Base-by-base conservation (phyloP, 768 basidiomycete genomes). In the Butyriboletus loyo region DNA sequence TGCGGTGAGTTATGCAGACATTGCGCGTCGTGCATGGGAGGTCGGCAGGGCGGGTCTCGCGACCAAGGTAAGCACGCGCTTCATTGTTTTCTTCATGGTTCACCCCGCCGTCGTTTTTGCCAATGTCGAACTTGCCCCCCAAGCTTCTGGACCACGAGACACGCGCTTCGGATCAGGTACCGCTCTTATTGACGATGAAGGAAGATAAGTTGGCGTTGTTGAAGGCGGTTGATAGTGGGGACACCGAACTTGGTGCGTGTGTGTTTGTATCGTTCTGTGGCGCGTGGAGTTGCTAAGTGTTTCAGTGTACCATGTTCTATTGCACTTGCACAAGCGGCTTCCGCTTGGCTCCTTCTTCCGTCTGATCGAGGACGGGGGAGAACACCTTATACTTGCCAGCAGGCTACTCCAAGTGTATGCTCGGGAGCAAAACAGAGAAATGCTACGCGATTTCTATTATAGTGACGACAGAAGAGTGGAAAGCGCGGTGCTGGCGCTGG, bases 391-490 rank as follows among this genome's bases (percentile, higher is more conserved):
- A 4, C 83, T 81, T n/a, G 92, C 92, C 0, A 84, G 84, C 57
- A 84, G 78, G 53, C 72, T 97, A 4, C 77, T 96, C 40, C 89
- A 96, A 66, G 91, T 95, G 1, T 96, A 95, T 66, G 92, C 91
- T 1, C 75, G 89, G 35, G 90, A 94, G 66, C 92, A 92, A 62
- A 89, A 96, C 65, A 77, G 89, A 46, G 91, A 92, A 57, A 88
- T 98, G 83, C 74, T 98, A 7, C 78, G 93, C 15, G 94, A 99
- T 66, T 98, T 95, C 71, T 98, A 94, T 69, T 99, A 96, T 64
- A 96, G 96, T 32, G 97, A 99, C 62, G 97, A 98, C 70, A 78
- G 97, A 49, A 80, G 95, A 41, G 87, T 92, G 14, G 97, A 98
- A 66, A 96, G 88, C 69, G 97, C 94, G 0, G 80, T 88, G n/a